phyloP scores from a whole-genome alignment of 2,329 filamentous ascomycete genomes.

The Neofusicoccum kwambonambiense region DNA sequence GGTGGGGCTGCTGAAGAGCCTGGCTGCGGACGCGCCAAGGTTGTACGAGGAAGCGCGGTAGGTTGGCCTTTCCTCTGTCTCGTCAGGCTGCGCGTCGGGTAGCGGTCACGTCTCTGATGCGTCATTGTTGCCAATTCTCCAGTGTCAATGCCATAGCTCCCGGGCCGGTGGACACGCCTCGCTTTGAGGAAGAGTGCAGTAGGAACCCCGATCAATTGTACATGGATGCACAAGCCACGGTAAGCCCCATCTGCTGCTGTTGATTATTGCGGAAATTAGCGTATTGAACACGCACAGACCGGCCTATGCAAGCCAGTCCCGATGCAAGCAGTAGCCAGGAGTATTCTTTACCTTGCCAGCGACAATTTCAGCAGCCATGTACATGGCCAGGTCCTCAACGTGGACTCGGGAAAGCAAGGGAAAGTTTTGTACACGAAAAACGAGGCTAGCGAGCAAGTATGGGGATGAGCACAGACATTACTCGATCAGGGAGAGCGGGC shows the following conservation, averaged over 20 bases:
- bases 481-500: no score
- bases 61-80: not conserved
- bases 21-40: conserved; percentile 42
- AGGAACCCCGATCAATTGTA: conserved; percentile 41
- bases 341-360: conserved; percentile 48
- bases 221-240: conserved; percentile 45
- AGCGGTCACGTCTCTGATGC: not conserved
- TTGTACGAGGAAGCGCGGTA: conserved; percentile 33
- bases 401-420: conserved; percentile 49
- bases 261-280: not conserved
- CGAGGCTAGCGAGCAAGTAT: no score
- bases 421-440: conserved; percentile 42
- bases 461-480: no score
- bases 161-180: conserved; percentile 45
- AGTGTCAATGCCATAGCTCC: conserved; percentile 50
- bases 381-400: conserved; percentile 46
- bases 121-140: not conserved
- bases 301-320: conserved; percentile 41
- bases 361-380: conserved; percentile 46
- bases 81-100: no score
- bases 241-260: conserved; percentile 19
- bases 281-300: conserved; percentile 24
- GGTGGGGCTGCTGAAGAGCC: conserved; percentile 41
- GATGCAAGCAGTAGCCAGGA: conserved; percentile 43
- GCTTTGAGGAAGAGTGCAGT: conserved; percentile 43